Evolutionary conservation across 208 protist genomes (phyloP).

Genomic region (Leishmania lainsoni): DNA sequence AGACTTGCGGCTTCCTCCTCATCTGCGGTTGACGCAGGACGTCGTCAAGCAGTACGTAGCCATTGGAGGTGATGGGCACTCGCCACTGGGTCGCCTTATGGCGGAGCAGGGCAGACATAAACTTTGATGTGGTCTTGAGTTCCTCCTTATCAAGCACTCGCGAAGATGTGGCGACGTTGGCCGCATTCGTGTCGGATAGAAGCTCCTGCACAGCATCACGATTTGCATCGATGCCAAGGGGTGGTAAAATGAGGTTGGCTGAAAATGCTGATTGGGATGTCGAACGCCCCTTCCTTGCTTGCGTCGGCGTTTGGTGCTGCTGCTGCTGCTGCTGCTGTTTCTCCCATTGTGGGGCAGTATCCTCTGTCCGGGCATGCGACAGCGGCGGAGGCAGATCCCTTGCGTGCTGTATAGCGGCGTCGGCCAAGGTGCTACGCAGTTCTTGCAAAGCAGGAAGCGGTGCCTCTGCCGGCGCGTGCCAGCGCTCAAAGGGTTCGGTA

Average conservation of each 20-base stretch:
- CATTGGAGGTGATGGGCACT: constrained; percentile 61
- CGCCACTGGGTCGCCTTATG: constrained; percentile 63
- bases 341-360: not conserved
- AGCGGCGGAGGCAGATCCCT: not conserved
- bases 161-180: not conserved
- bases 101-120: constrained; percentile 69
- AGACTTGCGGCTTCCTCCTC: constrained; percentile 12
- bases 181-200: constrained; percentile 2
- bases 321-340: not conserved
- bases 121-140: constrained; percentile 48
- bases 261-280: not conserved
- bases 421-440: constrained; percentile 25
- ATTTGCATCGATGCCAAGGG: constrained; percentile 21
- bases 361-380: not conserved
- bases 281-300: not conserved
- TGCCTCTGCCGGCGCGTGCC: constrained; percentile 23
- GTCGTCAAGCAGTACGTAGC: constrained; percentile 61
- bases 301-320: not conserved
- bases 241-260: not conserved
- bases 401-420: not conserved
- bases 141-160: not conserved
- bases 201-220: constrained; percentile 45
- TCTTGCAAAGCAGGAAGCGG: constrained; percentile 5
- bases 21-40: constrained; percentile 40
- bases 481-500: not conserved